Evolutionary conservation across 805 yeast species (phyloP).

Genomic region (Teunomyces atbi): DNA sequence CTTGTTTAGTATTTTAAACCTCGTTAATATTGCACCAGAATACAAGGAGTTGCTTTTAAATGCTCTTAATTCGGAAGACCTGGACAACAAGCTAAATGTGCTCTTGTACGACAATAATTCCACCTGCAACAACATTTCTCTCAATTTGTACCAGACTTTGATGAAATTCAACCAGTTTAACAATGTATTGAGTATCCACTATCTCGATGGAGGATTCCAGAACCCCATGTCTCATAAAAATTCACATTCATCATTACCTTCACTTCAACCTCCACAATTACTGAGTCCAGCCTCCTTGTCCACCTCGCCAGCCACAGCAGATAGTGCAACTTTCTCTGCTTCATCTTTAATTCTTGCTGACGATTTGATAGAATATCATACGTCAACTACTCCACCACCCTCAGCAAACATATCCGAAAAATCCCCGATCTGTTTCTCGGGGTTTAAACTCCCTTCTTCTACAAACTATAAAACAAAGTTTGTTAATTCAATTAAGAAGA

Average conservation of each 20-base stretch:
- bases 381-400: slow-evolving; percentile 6
- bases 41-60: slow-evolving; percentile 18
- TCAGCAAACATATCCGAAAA: background rate
- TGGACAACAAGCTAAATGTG: slow-evolving; percentile 15
- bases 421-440: slow-evolving; percentile 24
- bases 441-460: slow-evolving; percentile 43
- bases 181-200: slow-evolving; percentile 18
- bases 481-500: slow-evolving; percentile 35
- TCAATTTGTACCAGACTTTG: slow-evolving; percentile 34
- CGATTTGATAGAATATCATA: slow-evolving; percentile 9
- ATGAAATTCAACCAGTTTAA: slow-evolving; percentile 24
- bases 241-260: background rate
- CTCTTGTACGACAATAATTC: slow-evolving; percentile 37
- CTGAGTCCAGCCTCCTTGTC: slow-evolving; percentile 4
- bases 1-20: slow-evolving; percentile 30
- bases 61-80: slow-evolving; percentile 1
- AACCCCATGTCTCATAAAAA: background rate
- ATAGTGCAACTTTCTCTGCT: slow-evolving; percentile 5
- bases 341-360: slow-evolving; percentile 9
- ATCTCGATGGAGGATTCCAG: slow-evolving; percentile 29
- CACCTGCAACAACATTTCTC: slow-evolving; percentile 15
- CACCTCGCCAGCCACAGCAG: slow-evolving; percentile 4
- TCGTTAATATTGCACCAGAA: slow-evolving; percentile 24
- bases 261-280: background rate
- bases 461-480: slow-evolving; percentile 36